Percentiles rank a stretch among this genome's conserved stretches.
Conservation (phyloP, 495 filamentous ascomycete species). For the Hypoxylon fragiforme region DNA sequence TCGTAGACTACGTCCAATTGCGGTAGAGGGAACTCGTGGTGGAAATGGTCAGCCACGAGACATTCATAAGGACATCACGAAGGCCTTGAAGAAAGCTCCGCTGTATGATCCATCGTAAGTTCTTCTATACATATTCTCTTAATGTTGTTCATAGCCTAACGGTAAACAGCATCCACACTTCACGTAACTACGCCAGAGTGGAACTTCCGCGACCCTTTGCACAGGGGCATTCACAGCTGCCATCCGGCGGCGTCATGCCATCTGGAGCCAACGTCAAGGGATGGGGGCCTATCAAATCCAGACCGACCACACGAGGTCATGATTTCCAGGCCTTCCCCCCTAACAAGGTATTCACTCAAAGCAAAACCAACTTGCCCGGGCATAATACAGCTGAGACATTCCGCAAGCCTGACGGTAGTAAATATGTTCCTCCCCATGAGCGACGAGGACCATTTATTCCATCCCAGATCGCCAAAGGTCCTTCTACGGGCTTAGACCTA, state of each 20-base stretch:
- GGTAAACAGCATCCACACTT: too few species aligned
- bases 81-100: neutral
- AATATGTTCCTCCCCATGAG: neutral
- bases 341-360: too few species aligned
- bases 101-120: slow-evolving; percentile 20
- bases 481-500: too few species aligned
- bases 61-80: neutral
- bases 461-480: neutral
- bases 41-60: neutral
- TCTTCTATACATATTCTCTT: neutral
- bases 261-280: slow-evolving; percentile 19
- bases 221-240: too few species aligned
- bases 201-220: too few species aligned
- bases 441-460: neutral
- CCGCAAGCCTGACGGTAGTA: neutral
- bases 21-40: neutral
- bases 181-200: too few species aligned
- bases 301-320: too few species aligned
- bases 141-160: neutral
- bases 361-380: too few species aligned
- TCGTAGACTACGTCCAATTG: neutral
- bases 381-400: neutral
- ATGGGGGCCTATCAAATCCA: slow-evolving; percentile 15
- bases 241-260: slow-evolving; percentile 25
- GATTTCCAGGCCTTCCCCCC: too few species aligned